Evolutionary conservation across 2,329 filamentous ascomycete species (phyloP).

Genomic region (Hypoxylon sp.): DNA sequence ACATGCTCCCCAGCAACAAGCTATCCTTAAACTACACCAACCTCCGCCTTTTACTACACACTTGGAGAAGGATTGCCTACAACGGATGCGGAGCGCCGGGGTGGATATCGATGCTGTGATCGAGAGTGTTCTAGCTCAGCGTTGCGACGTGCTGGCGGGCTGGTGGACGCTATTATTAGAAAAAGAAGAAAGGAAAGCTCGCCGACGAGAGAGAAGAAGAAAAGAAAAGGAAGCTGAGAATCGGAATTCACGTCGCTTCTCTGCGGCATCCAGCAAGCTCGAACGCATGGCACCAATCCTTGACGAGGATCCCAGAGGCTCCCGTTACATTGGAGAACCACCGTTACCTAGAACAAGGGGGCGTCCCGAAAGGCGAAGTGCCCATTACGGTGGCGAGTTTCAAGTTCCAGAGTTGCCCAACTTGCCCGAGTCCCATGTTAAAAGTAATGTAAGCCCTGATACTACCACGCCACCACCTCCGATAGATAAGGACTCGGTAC

Average conservation of each 20-base stretch:
- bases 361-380: slow-evolving; percentile 81
- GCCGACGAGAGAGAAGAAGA: slow-evolving; percentile 83
- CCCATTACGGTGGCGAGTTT: slow-evolving; percentile 73
- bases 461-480: slow-evolving; percentile 75
- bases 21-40: slow-evolving; percentile 86
- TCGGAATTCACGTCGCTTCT: slow-evolving; percentile 84
- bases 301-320: slow-evolving; percentile 77
- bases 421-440: slow-evolving; percentile 74
- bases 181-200: slow-evolving; percentile 92
- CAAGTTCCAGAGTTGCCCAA: slow-evolving; percentile 81
- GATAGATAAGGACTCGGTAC: slow-evolving; percentile 82
- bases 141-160: slow-evolving; percentile 90
- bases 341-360: slow-evolving; percentile 78
- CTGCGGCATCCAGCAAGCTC: slow-evolving; percentile 88
- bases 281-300: slow-evolving; percentile 84
- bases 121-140: slow-evolving; percentile 90
- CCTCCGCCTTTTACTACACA: slow-evolving; percentile 86
- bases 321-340: slow-evolving; percentile 63
- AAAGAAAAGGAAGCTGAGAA: slow-evolving; percentile 87
- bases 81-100: slow-evolving; percentile 93
- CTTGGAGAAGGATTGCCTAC: slow-evolving; percentile 90
- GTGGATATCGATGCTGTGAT: slow-evolving; percentile 96
- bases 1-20: slow-evolving; percentile 88
- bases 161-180: slow-evolving; percentile 98
- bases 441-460: slow-evolving; percentile 61